Percentiles rank a stretch among this genome's conserved stretches.
Evolutionary conservation across 1,139 yeast species (phyloP).

Genomic region (Blastobotrys apis): DNA sequence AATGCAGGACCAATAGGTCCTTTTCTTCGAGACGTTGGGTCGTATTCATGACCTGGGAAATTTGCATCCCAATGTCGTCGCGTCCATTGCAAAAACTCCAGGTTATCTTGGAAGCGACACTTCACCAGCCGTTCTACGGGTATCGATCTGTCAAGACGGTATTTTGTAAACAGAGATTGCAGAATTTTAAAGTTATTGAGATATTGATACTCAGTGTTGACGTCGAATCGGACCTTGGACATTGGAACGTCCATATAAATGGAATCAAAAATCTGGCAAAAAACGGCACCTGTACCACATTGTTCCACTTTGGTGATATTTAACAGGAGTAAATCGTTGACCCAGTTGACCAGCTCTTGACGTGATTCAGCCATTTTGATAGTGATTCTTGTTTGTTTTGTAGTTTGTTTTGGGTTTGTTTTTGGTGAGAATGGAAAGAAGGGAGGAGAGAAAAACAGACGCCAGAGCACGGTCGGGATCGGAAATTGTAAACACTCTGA

Average conservation of each 20-base stretch:
- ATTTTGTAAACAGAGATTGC: slow-evolving; percentile 70
- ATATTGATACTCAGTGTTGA: slow-evolving; percentile 70
- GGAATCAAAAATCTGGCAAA: slow-evolving; percentile 86
- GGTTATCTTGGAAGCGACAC: slow-evolving; percentile 88
- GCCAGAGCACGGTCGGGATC: no score
- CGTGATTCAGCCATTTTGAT: slow-evolving; percentile 61
- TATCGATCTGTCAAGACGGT: slow-evolving; percentile 66
- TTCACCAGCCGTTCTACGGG: slow-evolving; percentile 79
- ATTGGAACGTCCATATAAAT: slow-evolving; percentile 78
- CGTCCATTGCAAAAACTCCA: slow-evolving; percentile 92
- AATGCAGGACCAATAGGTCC: slow-evolving; percentile 22
- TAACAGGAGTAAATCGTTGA: slow-evolving; percentile 63
- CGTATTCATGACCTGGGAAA: slow-evolving; percentile 65
- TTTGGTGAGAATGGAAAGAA: neutral
- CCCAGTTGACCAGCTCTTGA: slow-evolving; percentile 80
- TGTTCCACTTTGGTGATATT: slow-evolving; percentile 79
- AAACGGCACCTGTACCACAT: slow-evolving; percentile 94
- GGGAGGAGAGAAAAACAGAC: no score
- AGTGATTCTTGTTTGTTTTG: neutral
- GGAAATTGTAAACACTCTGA: no score
- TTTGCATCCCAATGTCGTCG: slow-evolving; percentile 76
- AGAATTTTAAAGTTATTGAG: slow-evolving; percentile 78
- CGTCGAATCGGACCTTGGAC: slow-evolving; percentile 66
- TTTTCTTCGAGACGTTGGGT: slow-evolving; percentile 56
- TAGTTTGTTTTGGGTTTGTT: neutral